Base-by-base conservation (phyloP, 176 grass and related monocot species). In the Thinopyrum elongatum region DNA sequence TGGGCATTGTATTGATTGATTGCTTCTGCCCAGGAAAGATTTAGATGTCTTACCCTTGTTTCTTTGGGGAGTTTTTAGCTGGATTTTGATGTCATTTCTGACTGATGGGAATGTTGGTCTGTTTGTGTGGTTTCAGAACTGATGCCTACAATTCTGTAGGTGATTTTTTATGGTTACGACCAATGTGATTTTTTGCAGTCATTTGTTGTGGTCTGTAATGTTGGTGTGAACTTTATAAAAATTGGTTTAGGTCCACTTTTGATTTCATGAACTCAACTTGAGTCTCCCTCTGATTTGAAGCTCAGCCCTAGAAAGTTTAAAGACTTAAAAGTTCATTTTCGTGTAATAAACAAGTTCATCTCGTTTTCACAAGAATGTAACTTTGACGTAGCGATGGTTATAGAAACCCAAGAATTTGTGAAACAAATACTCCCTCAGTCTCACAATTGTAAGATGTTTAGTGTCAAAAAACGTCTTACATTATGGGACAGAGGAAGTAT, bases 21-120 rank as follows among this genome's bases (percentile, higher is more conserved):
- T 80, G 67, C 47, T 64, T 89, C 83, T 33, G 66, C 41, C 67
- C 58, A 58, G 36, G 46, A 22, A 21, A 57, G 23, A 46, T 87
- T 80, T 35, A 16, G 15, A 17, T 80, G 15, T 4, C 39, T 22
- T 44, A 17, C 15, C 47, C 5, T 74, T 51, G 57, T 79, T 62
- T 17, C 6, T 36, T 55, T 61, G 10, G 13, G 33, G 11, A 39
- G 14, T n/a, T 55, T 58, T 71, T 70, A 16, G 42, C 14, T 72
- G 35, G 71, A 68, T 59, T 33, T 28, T 63, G 82, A 84, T 76
- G 64, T 3, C 78, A 23, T 84, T 84, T 22, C 34, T 28, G 47
- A 11, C 33, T 60, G 46, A 69, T 82, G 15, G 58, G 68, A 74
- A 42, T 57, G 35, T 27, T 11, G 21, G 47, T 51, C 47, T 17